These are phyloP conservation scores for Pseudogymnoascus destructans DNA, from an alignment of 2,329 filamentous ascomycete species.

Conservation along the genomic window DNA sequence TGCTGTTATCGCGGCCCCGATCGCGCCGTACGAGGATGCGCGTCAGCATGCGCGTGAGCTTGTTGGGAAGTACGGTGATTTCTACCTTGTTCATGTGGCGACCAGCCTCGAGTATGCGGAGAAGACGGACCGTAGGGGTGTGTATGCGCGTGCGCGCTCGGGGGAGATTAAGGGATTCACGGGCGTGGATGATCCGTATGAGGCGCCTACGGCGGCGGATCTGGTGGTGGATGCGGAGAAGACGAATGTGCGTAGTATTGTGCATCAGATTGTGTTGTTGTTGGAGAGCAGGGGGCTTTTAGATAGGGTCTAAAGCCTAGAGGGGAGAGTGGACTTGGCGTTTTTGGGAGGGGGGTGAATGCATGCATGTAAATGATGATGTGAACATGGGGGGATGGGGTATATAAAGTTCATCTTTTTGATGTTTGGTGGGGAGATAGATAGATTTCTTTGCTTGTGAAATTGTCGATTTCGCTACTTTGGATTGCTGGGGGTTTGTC, in stretches of 20 bases:
- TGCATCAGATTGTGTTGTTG: constrained; percentile 91
- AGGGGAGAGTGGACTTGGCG: neutral
- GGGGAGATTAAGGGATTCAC: constrained; percentile 98
- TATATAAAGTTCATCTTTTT: neutral
- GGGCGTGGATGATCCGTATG: constrained; percentile 94
- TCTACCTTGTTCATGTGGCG: constrained; percentile 91
- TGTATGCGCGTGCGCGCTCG: constrained; percentile 70
- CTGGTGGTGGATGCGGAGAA: constrained; percentile 74
- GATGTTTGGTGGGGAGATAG: neutral
- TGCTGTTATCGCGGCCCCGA: constrained; percentile 90
- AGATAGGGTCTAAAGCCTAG: constrained; percentile 40
- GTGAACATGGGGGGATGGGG: neutral
- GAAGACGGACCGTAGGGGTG: constrained; percentile 85
- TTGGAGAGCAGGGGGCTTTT: constrained; percentile 81
- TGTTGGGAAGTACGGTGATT: constrained; percentile 76
- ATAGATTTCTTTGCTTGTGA: constrained; percentile 4
- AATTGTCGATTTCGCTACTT: neutral
- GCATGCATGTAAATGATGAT: neutral
- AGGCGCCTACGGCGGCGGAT: constrained; percentile 68
- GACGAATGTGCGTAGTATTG: constrained; percentile 80
- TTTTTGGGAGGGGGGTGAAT: neutral
- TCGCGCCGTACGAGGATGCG: constrained; percentile 78
- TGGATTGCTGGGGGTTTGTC: neutral
- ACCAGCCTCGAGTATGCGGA: constrained; percentile 87
- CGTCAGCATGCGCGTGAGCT: constrained; percentile 69